Conservation (phyloP, 2,329 filamentous ascomycete species). For the Huntiella omanensis region DNA sequence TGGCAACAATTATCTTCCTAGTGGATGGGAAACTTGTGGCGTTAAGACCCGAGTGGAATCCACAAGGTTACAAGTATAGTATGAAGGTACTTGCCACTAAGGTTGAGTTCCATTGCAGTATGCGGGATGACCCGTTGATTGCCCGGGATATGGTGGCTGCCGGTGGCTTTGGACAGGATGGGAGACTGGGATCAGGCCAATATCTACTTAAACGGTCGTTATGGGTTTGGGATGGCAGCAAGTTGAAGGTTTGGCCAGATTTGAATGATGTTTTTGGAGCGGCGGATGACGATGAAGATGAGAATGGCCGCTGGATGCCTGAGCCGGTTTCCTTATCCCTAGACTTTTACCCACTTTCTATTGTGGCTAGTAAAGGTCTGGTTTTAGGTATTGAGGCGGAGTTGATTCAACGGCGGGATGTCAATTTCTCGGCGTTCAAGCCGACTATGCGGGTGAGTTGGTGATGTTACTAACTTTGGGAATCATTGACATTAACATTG, state of each 20-base stretch:
- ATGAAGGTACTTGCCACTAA: conserved; percentile 95
- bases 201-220: conserved; percentile 55
- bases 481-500: not conserved
- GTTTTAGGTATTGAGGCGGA: conserved; percentile 83
- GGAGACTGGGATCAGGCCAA: not conserved
- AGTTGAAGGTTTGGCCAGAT: conserved; percentile 77
- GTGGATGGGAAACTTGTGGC: conserved; percentile 93
- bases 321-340: conserved; percentile 57
- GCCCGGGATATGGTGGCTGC: conserved; percentile 13
- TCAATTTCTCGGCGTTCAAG: conserved; percentile 77
- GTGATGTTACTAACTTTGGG: not conserved
- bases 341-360: conserved; percentile 91
- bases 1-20: conserved; percentile 86
- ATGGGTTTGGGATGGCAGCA: conserved; percentile 82
- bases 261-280: conserved; percentile 66
- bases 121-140: conserved; percentile 59
- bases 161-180: conserved; percentile 14
- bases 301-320: conserved; percentile 46
- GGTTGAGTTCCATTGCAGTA: conserved; percentile 85
- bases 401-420: conserved; percentile 77
- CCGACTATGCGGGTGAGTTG: conserved; percentile 64
- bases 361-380: conserved; percentile 75
- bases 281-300: conserved; percentile 42
- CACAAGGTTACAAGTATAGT: conserved; percentile 80
- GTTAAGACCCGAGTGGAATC: conserved; percentile 68